phyloP scores from a whole-genome alignment of 169 alveolate species.

The Plasmodium knowlesi region DNA sequence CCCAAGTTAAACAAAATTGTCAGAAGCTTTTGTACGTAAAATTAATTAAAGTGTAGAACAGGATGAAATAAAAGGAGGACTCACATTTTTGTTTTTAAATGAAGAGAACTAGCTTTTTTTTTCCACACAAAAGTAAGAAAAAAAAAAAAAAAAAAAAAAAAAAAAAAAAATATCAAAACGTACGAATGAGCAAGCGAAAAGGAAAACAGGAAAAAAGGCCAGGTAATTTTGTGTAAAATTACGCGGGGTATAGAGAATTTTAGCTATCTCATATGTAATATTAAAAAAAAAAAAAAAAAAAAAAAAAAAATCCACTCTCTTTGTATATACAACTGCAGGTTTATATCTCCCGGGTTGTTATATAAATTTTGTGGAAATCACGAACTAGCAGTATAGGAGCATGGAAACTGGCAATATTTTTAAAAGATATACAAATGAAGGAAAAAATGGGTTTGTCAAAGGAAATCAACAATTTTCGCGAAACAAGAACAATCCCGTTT shows the following conservation, averaged over 20 bases:
- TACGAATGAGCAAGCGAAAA: conserved; percentile 5
- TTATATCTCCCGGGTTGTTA: conserved; percentile 18
- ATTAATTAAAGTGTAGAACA: conserved; percentile 20
- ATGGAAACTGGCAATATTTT: neutral
- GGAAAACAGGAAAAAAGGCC: conserved; percentile 17
- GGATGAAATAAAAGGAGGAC: neutral
- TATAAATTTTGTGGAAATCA: neutral
- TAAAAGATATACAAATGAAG: neutral
- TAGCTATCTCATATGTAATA: conserved; percentile 28
- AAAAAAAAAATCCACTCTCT: conserved; percentile 37
- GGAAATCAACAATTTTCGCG: conserved; percentile 35
- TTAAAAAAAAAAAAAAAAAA: conserved; percentile 29
- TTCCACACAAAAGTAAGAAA: neutral
- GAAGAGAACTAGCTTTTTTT: conserved; percentile 14
- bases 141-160: conserved; percentile 1
- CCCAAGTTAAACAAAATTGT: neutral
- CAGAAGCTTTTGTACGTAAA: neutral
- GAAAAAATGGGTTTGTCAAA: conserved; percentile 24
- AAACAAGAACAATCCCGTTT: conserved; percentile 10
- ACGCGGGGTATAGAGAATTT: conserved; percentile 3
- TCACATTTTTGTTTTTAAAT: conserved; percentile 13
- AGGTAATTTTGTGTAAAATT: conserved; percentile 6
- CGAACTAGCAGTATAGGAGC: neutral
- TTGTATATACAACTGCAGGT: neutral
- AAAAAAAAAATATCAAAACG: neutral